phyloP scores from a whole-genome alignment of 495 filamentous ascomycete genomes.

The Thermothielavioides terrestris region DNA sequence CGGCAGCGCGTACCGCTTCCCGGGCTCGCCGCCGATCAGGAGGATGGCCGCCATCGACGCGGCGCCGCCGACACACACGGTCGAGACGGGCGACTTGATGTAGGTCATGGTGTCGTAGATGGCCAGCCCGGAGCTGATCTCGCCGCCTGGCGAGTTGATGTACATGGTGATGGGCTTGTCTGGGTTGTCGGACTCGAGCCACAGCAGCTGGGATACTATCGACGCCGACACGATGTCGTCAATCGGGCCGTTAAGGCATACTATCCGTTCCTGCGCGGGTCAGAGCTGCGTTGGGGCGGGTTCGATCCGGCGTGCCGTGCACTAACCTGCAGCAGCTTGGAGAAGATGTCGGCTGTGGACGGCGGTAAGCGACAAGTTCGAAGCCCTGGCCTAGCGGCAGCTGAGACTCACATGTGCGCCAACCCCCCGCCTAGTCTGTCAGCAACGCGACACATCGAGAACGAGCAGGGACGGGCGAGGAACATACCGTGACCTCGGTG shows the following conservation, averaged over 20 bases:
- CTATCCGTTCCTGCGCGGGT: conserved; percentile 68
- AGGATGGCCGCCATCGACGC: conserved; percentile 91
- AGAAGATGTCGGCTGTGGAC: conserved; percentile 70
- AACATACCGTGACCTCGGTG: conserved; percentile 71
- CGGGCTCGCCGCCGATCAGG: conserved; percentile 75
- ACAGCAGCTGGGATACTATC: conserved; percentile 91
- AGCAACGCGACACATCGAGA: conserved; percentile 25
- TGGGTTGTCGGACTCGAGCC: conserved; percentile 94
- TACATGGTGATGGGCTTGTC: conserved; percentile 91
- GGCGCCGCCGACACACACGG: conserved; percentile 90
- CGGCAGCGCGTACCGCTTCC: conserved; percentile 79
- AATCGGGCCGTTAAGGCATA: conserved; percentile 88
- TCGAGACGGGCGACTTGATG: conserved; percentile 83
- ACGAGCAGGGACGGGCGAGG: conserved; percentile 1
- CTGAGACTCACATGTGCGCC: conserved; percentile 67
- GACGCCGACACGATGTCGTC: conserved; percentile 81
- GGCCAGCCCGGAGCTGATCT: conserved; percentile 88
- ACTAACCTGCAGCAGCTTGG: conserved; percentile 62
- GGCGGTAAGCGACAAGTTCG: conserved; percentile 15
- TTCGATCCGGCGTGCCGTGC: neutral
- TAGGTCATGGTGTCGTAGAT: conserved; percentile 99
- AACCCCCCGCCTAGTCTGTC: conserved; percentile 67
- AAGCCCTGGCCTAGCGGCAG: conserved; percentile 7
- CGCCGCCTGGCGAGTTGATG: conserved; percentile 93
- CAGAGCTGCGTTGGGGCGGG: conserved; percentile 4